Base-by-base conservation (phyloP, 2,329 filamentous ascomycete genomes). In the Neocucurbitaria cava region DNA sequence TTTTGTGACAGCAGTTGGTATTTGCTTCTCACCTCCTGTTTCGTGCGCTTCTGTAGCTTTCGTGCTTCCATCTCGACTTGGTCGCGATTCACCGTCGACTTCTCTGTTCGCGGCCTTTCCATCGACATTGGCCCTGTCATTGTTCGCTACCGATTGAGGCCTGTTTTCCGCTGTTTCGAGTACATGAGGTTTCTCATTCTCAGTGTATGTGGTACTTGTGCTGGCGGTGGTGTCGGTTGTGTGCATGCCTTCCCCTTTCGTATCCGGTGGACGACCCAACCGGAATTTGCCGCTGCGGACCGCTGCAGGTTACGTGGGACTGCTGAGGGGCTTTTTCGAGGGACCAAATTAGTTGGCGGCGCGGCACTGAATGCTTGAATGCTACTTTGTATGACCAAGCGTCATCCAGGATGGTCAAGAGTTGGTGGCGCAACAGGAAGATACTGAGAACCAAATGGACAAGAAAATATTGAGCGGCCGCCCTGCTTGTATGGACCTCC, bases 251-350 rank as follows among this genome's bases (percentile, higher is more conserved):
- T 26, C 31, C 36, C 23, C 38, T 21, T 23, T 15, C 10, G 26
- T 45, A 13, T 11, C 30, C 41, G 33, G 35, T 33, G 33, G 35
- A 40, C 31, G 42, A 40, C 20, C 56, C 48, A 35, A n/a, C 15
- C 36, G 50, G 46, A 53, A n/a, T n/a, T 11, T 45, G 46, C 49
- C 54, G 52, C 4, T 42, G 36, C 52, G 54, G 54, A 41, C 56
- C 53, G 56, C 43, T 45, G 39, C 31, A 44, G 39, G 35, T 31
- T 36, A 46, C 13, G 49, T 49, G 41, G 26, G 20, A 45, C 30
- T 33, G 18, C 28, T 40, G 45, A 52, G 26, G 30, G 44, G 43
- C 45, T 40, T 36, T 38, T 9, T 13, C 2, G 21, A 13, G 15
- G 15, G n/a, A 26, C 33, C 6, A 11, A 30, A 46, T 28, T 17